Evolutionary conservation across 805 yeast species (phyloP).

Genomic region (Maudiozyma saulgeensis): DNA sequence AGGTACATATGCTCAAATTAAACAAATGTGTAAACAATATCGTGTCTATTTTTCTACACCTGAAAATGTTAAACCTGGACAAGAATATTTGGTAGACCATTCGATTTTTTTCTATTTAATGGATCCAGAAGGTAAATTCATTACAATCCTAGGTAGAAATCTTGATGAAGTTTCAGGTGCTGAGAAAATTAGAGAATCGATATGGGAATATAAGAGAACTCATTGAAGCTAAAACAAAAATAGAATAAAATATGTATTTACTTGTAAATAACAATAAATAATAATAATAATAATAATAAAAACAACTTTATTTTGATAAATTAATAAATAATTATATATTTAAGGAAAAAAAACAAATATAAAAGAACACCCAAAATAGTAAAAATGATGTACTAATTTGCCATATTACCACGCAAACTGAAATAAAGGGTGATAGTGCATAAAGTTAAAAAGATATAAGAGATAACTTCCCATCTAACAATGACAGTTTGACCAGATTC

Average conservation of each 20-base stretch:
- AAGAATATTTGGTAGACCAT: constrained; percentile 93
- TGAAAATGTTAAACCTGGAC: constrained; percentile 85
- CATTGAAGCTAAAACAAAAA: not conserved
- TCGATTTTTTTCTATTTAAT: constrained; percentile 92
- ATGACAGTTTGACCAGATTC: constrained; percentile 23
- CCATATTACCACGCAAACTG: constrained; percentile 3
- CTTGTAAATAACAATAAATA: not conserved
- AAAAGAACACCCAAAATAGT: not conserved
- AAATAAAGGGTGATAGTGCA: constrained; percentile 16
- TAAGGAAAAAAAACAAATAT: not conserved
- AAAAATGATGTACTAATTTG: not conserved
- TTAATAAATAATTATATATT: not conserved
- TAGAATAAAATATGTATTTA: not conserved
- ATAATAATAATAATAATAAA: not conserved
- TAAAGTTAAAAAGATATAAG: constrained; percentile 20
- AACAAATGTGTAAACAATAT: constrained; percentile 75
- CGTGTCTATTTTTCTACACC: constrained; percentile 98
- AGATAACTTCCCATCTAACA: constrained; percentile 28
- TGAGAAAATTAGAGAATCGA: constrained; percentile 67
- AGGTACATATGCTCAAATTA: constrained; percentile 79
- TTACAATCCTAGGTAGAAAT: constrained; percentile 90
- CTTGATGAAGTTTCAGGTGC: constrained; percentile 72
- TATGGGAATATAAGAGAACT: constrained; percentile 30
- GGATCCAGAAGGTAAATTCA: constrained; percentile 97
- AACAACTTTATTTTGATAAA: not conserved